These are phyloP conservation scores for Diaporthe velutina DNA, from an alignment of 2,329 filamentous ascomycete species.

Conservation along the genomic window DNA sequence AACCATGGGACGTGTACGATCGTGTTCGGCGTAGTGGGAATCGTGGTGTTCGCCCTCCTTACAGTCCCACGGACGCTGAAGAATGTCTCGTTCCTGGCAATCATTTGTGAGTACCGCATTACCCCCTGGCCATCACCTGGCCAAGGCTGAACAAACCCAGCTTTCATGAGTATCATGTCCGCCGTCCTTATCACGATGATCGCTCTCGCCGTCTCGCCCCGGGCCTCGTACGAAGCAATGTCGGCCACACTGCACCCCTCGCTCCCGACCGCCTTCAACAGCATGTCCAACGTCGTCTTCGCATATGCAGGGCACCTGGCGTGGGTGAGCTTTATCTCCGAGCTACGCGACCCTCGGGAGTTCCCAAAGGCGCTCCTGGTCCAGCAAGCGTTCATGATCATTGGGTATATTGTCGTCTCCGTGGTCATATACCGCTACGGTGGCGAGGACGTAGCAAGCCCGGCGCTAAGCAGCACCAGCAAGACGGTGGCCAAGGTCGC, in stretches of 20 bases:
- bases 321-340: slow-evolving; percentile 65
- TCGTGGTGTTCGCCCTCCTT: slow-evolving; percentile 58
- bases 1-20: slow-evolving; percentile 62
- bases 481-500: slow-evolving; percentile 72
- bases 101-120: background rate
- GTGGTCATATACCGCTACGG: slow-evolving; percentile 79
- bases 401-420: slow-evolving; percentile 75
- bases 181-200: slow-evolving; percentile 6
- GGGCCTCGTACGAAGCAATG: background rate
- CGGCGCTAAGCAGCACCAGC: slow-evolving; percentile 76
- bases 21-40: slow-evolving; percentile 59
- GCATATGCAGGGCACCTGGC: slow-evolving; percentile 71
- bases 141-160: background rate
- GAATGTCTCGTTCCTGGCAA: background rate
- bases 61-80: slow-evolving; percentile 60
- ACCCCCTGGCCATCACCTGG: background rate
- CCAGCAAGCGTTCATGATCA: slow-evolving; percentile 71
- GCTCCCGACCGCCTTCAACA: slow-evolving; percentile 68
- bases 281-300: slow-evolving; percentile 77
- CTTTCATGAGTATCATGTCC: slow-evolving; percentile 1
- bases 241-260: slow-evolving; percentile 47
- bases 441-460: slow-evolving; percentile 72
- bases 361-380: slow-evolving; percentile 68
- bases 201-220: slow-evolving; percentile 4
- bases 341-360: slow-evolving; percentile 62